Evolutionary conservation across 805 yeast genomes (phyloP).

Genomic region (Ogataea parapolymorpha): DNA sequence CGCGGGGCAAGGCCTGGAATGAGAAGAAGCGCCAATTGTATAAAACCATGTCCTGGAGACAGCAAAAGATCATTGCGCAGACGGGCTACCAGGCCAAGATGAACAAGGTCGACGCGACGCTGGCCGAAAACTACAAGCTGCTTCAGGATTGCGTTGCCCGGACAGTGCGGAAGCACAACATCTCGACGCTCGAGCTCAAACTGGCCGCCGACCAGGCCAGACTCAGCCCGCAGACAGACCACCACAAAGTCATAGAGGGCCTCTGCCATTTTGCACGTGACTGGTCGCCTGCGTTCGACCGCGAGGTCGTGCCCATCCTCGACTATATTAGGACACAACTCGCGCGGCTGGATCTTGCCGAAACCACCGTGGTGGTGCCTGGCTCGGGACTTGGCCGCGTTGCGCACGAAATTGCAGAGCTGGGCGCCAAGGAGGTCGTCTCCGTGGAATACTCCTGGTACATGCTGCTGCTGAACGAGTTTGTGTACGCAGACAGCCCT

Average conservation of each 20-base stretch:
- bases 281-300: constrained; percentile 52
- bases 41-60: constrained; percentile 50
- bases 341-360: constrained; percentile 18
- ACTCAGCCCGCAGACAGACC: constrained; percentile 19
- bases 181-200: constrained; percentile 44
- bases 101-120: constrained; percentile 43
- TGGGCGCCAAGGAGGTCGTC: constrained; percentile 45
- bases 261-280: constrained; percentile 78
- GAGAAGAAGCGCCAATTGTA: constrained; percentile 42
- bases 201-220: constrained; percentile 25
- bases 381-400: constrained; percentile 86
- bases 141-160: constrained; percentile 42
- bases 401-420: constrained; percentile 55
- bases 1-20: constrained; percentile 41
- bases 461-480: constrained; percentile 70
- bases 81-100: constrained; percentile 56
- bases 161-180: constrained; percentile 35
- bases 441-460: constrained; percentile 74
- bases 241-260: constrained; percentile 58
- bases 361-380: constrained; percentile 65
- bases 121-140: constrained; percentile 46
- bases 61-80: constrained; percentile 50
- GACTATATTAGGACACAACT: constrained; percentile 49
- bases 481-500: constrained; percentile 38
- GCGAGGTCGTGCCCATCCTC: constrained; percentile 52